Evolutionary conservation across 768 basidiomycete species (phyloP).

Genomic region (Boletus speciosus): DNA sequence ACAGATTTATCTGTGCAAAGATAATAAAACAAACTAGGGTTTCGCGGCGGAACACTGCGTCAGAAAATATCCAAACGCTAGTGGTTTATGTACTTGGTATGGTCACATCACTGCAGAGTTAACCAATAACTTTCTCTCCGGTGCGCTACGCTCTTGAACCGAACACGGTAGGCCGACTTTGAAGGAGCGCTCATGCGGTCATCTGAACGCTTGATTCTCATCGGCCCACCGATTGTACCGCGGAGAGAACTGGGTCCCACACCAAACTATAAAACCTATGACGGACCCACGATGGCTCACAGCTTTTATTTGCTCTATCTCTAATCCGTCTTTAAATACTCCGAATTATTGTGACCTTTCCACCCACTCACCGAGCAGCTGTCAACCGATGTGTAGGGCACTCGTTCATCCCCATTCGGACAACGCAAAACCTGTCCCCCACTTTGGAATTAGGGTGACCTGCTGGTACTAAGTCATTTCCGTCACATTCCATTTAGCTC

Average conservation of each 20-base stretch:
- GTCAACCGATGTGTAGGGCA: neutral
- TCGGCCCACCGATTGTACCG: neutral
- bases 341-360: neutral
- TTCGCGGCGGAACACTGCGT: neutral
- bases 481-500: neutral
- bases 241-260: neutral
- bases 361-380: neutral
- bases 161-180: neutral
- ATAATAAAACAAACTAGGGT: neutral
- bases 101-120: neutral
- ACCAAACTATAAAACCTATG: neutral
- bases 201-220: constrained; percentile 4
- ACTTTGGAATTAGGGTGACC: constrained; percentile 7
- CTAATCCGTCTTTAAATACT: neutral
- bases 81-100: neutral
- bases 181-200: constrained; percentile 3
- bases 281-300: neutral
- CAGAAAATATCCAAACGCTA: neutral
- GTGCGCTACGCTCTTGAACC: neutral
- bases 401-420: constrained; percentile 5
- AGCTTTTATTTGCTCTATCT: neutral
- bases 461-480: neutral
- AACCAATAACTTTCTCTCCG: neutral
- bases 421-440: neutral
- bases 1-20: neutral